phyloP scores from a whole-genome alignment of 2,329 filamentous ascomycete genomes.

The Pseudogymnoascus destructans region DNA sequence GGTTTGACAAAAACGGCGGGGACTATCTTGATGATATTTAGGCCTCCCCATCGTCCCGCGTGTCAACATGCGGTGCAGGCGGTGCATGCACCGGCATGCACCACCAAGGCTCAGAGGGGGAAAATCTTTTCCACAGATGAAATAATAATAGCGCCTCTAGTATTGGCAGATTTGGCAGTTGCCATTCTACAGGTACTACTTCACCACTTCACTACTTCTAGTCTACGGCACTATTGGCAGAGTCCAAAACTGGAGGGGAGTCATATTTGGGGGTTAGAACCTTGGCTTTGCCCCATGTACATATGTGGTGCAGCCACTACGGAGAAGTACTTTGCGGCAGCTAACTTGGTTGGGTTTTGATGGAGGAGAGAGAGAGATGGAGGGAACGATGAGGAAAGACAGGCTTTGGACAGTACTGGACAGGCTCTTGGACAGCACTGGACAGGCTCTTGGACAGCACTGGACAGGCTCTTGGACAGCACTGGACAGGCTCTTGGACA shows the following conservation, averaged over 20 bases:
- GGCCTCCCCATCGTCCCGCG: conserved; percentile 3
- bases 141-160: conserved; percentile 1
- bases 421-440: too few species aligned
- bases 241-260: background rate
- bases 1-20: background rate
- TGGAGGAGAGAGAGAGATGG: background rate
- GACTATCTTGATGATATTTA: conserved; percentile 7
- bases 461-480: too few species aligned
- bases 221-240: background rate
- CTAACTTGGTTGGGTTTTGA: background rate
- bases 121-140: background rate
- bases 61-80: conserved; percentile 3
- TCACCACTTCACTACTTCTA: background rate
- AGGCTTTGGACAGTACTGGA: too few species aligned
- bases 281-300: background rate
- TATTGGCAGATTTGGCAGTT: background rate
- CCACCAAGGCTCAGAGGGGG: background rate
- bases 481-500: too few species aligned
- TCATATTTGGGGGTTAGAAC: background rate
- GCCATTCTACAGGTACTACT: background rate
- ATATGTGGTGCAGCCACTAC: conserved; percentile 3
- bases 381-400: background rate
- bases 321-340: background rate
- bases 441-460: too few species aligned
- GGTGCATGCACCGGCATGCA: background rate